Base-by-base conservation (phyloP, 75 land plant species). In the Selaginella moellendorffii region DNA sequence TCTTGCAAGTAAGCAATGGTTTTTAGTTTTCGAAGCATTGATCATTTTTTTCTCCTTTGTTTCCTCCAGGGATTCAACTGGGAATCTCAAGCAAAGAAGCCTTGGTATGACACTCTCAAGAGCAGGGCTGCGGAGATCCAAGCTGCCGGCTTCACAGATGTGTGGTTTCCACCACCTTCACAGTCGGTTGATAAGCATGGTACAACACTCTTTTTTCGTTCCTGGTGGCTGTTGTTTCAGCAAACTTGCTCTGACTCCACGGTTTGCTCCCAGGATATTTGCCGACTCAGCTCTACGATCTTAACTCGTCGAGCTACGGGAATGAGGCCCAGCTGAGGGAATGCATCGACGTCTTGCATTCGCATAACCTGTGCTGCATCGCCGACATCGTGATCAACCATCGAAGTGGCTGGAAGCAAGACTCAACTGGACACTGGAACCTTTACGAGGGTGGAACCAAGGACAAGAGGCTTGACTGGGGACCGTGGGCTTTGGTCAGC, bases 361-460 rank as follows among this genome's bases (percentile, higher is more conserved):
- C 25, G 22, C 66, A 63, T 26, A 68, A 68, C 5, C 52, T 76
- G 23, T 52, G 78, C 22, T 63, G 65, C 19, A 30, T 76, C 23
- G 69, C 54, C 8, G 74, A 76, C 56, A 42, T 71, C 18, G 74
- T 76, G 53, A 76, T 76, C 19, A 76, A 76, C 24, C 78, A 76
- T 30, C 69, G 74, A 10, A 56, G 29, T 30, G 78, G 63, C 0
- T 52, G 24, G 20, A 65, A 52, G 53, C 70, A 71, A 52, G 78
- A 76, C 51, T 25, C 53, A 1, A 53, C 18, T 27, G 78, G 74
- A 0, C 64, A 70, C 22, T 70, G 65, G 72, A 70, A 71, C 30
- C 22, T 70, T 0, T 75, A 69, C 62, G 77, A 75, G 27, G 77
- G 77, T 22, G 77, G 77, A 26, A 71, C 74, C 2, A 52, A 25